Percentiles rank a stretch among this genome's conserved stretches.
Evolutionary conservation across 2,329 filamentous ascomycete species (phyloP).

Genomic region (Colletotrichum coccodes): DNA sequence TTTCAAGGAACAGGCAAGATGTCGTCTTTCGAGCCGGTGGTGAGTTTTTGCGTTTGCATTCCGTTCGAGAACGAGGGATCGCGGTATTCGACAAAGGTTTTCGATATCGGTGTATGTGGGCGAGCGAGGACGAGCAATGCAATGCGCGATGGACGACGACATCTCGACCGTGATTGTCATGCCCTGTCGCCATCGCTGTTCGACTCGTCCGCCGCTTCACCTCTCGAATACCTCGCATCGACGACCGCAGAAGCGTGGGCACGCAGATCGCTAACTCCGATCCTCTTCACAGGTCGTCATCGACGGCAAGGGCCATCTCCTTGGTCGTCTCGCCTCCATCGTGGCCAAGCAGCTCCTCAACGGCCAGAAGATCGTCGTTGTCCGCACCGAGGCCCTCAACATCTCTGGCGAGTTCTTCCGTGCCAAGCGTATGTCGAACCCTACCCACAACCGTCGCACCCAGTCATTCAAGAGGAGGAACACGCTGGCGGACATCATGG

Average conservation of each 20-base stretch:
- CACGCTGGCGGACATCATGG: background rate
- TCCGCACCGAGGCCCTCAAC: constrained; percentile 99
- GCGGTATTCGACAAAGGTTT: constrained; percentile 8
- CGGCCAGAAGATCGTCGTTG: constrained; percentile 99
- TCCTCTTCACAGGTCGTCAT: constrained; percentile 81
- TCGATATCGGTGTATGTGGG: background rate
- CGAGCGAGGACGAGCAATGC: background rate
- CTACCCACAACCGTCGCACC: constrained; percentile 11
- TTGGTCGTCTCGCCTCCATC: constrained; percentile 97
- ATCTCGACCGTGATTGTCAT: background rate
- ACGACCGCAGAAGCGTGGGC: background rate
- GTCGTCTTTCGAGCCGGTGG: constrained; percentile 77
- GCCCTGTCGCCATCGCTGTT: background rate
- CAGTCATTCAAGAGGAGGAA: constrained; percentile 12
- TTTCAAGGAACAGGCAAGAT: constrained; percentile 59
- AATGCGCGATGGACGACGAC: background rate
- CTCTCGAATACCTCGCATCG: background rate
- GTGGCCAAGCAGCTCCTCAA: constrained; percentile 99
- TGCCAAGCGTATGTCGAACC: constrained; percentile 90
- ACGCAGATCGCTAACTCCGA: constrained; percentile 42
- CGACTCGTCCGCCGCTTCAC: background rate
- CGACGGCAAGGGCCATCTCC: constrained; percentile 99
- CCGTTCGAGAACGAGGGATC: background rate
- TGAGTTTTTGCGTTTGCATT: constrained; percentile 57
- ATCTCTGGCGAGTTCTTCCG: constrained; percentile 99